Evolutionary conservation across 345 rosid species (phyloP).

Genomic region (Eucalyptus pumila): DNA sequence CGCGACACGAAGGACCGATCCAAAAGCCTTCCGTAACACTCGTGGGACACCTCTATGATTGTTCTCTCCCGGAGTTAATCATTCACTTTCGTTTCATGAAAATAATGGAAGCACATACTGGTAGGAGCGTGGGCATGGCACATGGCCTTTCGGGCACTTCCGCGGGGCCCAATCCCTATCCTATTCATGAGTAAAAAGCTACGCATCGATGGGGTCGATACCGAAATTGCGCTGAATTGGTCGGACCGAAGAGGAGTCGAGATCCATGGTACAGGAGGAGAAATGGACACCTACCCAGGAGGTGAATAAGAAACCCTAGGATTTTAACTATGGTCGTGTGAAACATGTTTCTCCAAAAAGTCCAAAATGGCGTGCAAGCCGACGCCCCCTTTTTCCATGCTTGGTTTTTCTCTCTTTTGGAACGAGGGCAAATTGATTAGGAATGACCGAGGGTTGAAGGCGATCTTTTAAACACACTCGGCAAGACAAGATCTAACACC

Average conservation of each 20-base stretch:
- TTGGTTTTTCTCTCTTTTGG: background rate
- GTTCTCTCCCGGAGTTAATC: background rate
- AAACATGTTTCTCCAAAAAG: background rate
- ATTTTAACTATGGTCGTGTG: background rate
- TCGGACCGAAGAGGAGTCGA: background rate
- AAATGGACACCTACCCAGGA: background rate
- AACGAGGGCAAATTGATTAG: background rate
- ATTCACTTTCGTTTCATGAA: background rate
- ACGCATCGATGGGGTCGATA: background rate
- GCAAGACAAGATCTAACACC: background rate
- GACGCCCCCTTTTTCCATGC: background rate
- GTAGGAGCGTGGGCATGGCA: background rate
- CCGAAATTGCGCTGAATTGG: background rate
- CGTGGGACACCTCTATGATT: background rate
- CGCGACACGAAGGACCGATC: background rate
- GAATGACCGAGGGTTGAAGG: background rate
- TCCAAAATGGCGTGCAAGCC: background rate
- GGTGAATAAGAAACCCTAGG: background rate
- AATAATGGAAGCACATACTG: background rate
- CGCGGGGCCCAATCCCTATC: background rate
- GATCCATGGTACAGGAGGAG: background rate
- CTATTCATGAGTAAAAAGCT: background rate
- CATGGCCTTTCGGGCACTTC: background rate
- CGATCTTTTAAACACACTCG: background rate
- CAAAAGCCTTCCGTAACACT: background rate